phyloP scores from a whole-genome alignment of 73 alveolate genomes.

The Urostyla sp. region DNA sequence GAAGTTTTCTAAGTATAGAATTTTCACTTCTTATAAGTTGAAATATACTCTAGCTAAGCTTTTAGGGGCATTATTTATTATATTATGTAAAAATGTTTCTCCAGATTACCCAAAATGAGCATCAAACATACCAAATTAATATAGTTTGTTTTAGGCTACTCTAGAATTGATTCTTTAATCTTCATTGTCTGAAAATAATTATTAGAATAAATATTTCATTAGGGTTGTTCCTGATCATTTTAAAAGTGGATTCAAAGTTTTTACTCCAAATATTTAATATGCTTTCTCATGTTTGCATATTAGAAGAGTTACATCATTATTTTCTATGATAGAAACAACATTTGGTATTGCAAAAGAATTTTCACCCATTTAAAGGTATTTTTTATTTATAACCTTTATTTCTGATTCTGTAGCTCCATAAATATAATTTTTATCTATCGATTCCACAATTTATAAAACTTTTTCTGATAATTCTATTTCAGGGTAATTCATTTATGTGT shows the following conservation, averaged over 20 bases:
- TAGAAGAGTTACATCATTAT: neutral
- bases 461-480: neutral
- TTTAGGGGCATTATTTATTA: no score
- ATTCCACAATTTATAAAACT: neutral
- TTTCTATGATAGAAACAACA: neutral
- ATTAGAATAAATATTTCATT: neutral
- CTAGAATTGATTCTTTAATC: no score
- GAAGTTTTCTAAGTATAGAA: no score
- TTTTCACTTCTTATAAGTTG: no score
- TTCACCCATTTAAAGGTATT: neutral
- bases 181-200: no score
- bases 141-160: no score
- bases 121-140: no score
- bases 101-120: no score
- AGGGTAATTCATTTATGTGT: neutral
- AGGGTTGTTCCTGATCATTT: neutral
- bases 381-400: no score
- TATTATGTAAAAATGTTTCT: no score
- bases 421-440: neutral
- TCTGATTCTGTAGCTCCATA: neutral
- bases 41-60: no score
- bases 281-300: neutral
- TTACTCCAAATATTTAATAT: neutral
- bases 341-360: neutral
- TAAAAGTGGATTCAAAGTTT: neutral